These are phyloP conservation scores for Tilletiopsis washingtonensis DNA, from an alignment of 1,284 basidiomycete genomes.

Conservation along the genomic window DNA sequence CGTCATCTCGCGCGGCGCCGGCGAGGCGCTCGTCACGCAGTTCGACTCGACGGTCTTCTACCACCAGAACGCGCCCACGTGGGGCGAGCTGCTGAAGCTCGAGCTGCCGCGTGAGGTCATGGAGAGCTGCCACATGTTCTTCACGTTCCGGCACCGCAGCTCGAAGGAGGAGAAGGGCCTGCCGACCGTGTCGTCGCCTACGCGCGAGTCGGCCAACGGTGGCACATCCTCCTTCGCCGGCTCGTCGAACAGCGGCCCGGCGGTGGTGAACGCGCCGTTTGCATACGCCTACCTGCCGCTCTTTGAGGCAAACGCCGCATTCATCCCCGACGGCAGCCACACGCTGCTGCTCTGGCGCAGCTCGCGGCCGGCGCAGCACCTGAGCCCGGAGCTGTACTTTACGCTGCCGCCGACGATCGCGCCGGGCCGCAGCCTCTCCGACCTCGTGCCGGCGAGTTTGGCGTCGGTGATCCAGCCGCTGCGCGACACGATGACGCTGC, in stretches of 20 bases:
- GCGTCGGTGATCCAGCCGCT: constrained; percentile 33
- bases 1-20: constrained; percentile 73
- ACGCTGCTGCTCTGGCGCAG: constrained; percentile 53
- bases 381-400: constrained; percentile 58
- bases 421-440: constrained; percentile 53
- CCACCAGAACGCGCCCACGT: constrained; percentile 60
- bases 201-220: not conserved
- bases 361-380: constrained; percentile 19
- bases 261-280: constrained; percentile 55
- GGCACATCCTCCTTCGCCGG: not conserved
- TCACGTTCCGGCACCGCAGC: constrained; percentile 78
- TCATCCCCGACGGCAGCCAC: constrained; percentile 85
- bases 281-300: constrained; percentile 88
- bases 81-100: constrained; percentile 86
- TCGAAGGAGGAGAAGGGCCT: constrained; percentile 47
- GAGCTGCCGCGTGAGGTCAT: constrained; percentile 62
- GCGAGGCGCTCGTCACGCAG: constrained; percentile 68
- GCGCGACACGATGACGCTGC: constrained; percentile 69
- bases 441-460: constrained; percentile 30
- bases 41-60: constrained; percentile 73
- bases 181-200: no score
- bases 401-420: constrained; percentile 59
- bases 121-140: constrained; percentile 82
- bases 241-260: not conserved
- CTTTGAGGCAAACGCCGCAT: constrained; percentile 67